Percentiles rank a stretch among this genome's conserved stretches.
Conservation (phyloP, 345 rosid species). For the Boechera retrofracta region DNA sequence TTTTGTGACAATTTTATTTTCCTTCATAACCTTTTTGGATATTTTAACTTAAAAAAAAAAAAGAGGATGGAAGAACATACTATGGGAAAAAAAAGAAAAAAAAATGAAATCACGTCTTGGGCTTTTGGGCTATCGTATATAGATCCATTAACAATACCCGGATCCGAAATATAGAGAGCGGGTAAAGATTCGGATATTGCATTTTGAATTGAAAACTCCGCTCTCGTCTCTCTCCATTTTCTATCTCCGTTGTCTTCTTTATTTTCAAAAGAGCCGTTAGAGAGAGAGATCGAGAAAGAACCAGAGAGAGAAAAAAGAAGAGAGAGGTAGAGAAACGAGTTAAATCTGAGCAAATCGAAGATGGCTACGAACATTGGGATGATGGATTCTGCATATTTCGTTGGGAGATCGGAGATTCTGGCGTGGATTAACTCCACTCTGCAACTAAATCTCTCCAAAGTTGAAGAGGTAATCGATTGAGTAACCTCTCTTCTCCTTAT, state of each 20-base stretch:
- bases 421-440: conserved; percentile 93
- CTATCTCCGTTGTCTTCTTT: conserved; percentile 55
- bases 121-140: conserved; percentile 19
- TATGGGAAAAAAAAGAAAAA: too few species aligned
- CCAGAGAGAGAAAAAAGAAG: conserved; percentile 4
- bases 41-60: too few species aligned
- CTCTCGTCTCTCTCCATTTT: conserved; percentile 36
- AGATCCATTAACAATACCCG: not conserved
- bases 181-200: conserved; percentile 29
- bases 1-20: too few species aligned
- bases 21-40: too few species aligned
- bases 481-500: not conserved
- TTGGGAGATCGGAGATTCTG: conserved; percentile 96
- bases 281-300: conserved; percentile 11
- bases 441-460: conserved; percentile 90
- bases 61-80: too few species aligned
- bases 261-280: conserved; percentile 46
- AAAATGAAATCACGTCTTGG: not conserved
- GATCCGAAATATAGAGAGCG: conserved; percentile 25
- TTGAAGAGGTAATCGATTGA: conserved; percentile 74
- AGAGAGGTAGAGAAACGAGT: not conserved
- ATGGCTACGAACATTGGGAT: conserved; percentile 89
- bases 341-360: conserved; percentile 33
- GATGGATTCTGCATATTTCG: conserved; percentile 95
- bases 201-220: conserved; percentile 51